A percentile compares a stretch with the other conserved stretches of the same genome.
Evolutionary conservation across 805 yeast species (phyloP).

Genomic region (Wickerhamiella azyma): DNA sequence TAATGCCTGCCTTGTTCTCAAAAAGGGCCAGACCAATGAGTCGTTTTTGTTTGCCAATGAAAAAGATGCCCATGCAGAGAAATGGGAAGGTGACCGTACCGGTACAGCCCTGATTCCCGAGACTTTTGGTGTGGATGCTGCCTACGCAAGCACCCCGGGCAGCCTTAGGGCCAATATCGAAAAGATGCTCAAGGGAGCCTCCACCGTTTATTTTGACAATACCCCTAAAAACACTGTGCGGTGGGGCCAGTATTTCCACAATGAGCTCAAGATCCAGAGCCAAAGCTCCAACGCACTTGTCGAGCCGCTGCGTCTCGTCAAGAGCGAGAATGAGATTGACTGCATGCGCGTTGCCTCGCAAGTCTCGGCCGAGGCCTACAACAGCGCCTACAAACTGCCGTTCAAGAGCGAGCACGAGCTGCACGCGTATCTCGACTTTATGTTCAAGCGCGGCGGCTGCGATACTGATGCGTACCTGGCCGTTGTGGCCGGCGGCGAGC

Average conservation of each 20-base stretch:
- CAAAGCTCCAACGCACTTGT: conserved; percentile 13
- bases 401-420: conserved; percentile 65
- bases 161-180: conserved; percentile 11
- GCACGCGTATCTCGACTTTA: conserved; percentile 67
- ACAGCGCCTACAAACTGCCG: conserved; percentile 52
- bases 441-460: conserved; percentile 78
- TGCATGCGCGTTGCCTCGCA: conserved; percentile 74
- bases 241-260: conserved; percentile 15
- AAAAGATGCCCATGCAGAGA: conserved; percentile 59
- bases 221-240: conserved; percentile 18
- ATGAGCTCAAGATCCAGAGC: conserved; percentile 14
- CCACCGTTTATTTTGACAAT: conserved; percentile 16
- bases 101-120: conserved; percentile 75
- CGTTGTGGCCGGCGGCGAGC: conserved; percentile 88
- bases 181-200: conserved; percentile 11
- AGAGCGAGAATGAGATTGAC: conserved; percentile 61
- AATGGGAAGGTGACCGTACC: conserved; percentile 91
- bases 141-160: conserved; percentile 29
- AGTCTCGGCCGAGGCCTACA: conserved; percentile 72
- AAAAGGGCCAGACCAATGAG: conserved; percentile 31
- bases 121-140: conserved; percentile 75
- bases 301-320: conserved; percentile 39
- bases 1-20: conserved; percentile 46
- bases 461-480: conserved; percentile 85
- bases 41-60: conserved; percentile 80